Evolutionary conservation across 805 yeast species (phyloP).

Genomic region (Zygosaccharomyces siamensis): DNA sequence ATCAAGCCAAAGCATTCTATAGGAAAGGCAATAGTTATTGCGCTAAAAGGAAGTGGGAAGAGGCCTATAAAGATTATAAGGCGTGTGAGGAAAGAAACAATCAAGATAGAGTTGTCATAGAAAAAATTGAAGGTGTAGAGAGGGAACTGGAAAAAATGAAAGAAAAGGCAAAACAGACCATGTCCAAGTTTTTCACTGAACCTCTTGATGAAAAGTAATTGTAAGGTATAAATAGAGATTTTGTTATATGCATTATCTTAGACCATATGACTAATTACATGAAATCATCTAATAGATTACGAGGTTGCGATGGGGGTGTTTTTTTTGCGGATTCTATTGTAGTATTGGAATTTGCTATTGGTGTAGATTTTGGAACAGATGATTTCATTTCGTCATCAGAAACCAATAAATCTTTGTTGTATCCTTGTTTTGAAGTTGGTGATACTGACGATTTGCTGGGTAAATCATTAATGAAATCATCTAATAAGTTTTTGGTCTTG

Average conservation of each 20-base stretch:
- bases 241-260: neutral
- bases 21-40: constrained; percentile 49
- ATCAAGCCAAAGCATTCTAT: constrained; percentile 54
- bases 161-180: constrained; percentile 47
- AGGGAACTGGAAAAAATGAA: constrained; percentile 40
- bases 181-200: constrained; percentile 57
- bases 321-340: neutral
- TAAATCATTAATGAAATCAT: constrained; percentile 12
- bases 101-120: constrained; percentile 45
- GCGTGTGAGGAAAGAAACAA: constrained; percentile 44
- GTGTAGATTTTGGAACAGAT: neutral
- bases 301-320: constrained; percentile 12
- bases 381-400: neutral
- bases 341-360: neutral
- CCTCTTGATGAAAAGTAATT: neutral
- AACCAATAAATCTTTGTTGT: neutral
- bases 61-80: constrained; percentile 45
- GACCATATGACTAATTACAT: constrained; percentile 20
- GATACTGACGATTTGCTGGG: neutral
- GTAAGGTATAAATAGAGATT: neutral
- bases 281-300: constrained; percentile 33
- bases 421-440: constrained; percentile 1
- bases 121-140: constrained; percentile 43
- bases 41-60: constrained; percentile 43
- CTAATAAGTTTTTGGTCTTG: constrained; percentile 16